These are phyloP conservation scores for Senna siamea DNA, from an alignment of 306 rosid genomes.

Conservation along the genomic window DNA sequence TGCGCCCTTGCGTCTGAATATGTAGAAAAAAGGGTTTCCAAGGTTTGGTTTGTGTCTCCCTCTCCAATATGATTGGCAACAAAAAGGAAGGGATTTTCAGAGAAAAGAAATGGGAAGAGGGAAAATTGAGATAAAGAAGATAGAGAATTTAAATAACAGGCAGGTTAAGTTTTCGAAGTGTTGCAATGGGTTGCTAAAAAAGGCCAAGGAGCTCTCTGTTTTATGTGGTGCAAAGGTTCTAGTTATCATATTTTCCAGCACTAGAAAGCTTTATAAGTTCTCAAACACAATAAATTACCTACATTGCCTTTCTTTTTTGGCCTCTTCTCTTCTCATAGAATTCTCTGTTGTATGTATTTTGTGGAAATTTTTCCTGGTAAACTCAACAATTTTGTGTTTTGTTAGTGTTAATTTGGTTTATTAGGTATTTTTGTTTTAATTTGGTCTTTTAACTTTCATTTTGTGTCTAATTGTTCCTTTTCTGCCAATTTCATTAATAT, in stretches of 20 bases:
- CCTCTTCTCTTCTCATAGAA: too few relatives aligned
- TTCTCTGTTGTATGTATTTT: too few relatives aligned
- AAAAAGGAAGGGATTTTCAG: not conserved
- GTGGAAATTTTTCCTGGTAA: too few relatives aligned
- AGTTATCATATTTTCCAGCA: constrained; percentile 69
- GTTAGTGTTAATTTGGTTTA: too few relatives aligned
- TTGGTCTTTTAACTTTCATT: too few relatives aligned
- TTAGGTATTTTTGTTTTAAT: too few relatives aligned
- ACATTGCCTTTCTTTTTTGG: too few relatives aligned
- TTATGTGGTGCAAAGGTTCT: constrained; percentile 80
- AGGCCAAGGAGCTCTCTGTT: constrained; percentile 73
- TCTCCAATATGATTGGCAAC: too few relatives aligned
- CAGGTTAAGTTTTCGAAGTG: constrained; percentile 84
- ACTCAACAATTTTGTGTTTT: too few relatives aligned
- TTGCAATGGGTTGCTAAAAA: constrained; percentile 70
- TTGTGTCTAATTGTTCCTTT: too few relatives aligned
- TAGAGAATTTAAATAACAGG: constrained; percentile 72
- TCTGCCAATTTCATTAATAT: too few relatives aligned
- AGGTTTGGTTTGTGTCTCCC: constrained; percentile 1
- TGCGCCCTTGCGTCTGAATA: not conserved
- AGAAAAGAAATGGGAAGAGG: constrained; percentile 65
- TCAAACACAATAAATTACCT: constrained; percentile 68
- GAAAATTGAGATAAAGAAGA: constrained; percentile 73
- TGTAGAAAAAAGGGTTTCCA: not conserved
- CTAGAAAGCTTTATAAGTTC: constrained; percentile 69